These are phyloP conservation scores for Xylaria hypoxylon DNA, from an alignment of 2,329 filamentous ascomycete genomes.

Conservation along the genomic window DNA sequence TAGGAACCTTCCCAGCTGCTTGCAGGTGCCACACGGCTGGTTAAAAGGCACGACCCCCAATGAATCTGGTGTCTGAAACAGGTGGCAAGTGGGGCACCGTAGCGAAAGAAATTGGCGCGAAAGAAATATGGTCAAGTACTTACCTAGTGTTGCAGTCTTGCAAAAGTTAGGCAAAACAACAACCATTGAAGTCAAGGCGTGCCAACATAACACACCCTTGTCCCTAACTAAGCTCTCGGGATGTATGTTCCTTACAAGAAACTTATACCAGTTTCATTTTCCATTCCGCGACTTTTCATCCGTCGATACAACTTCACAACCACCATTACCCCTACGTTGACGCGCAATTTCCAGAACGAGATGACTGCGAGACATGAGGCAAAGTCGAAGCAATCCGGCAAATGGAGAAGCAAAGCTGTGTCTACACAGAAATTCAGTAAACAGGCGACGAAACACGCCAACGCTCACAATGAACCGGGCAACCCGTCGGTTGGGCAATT, in stretches of 20 bases:
- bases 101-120: conserved; percentile 2
- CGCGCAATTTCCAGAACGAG: conserved; percentile 23
- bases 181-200: conserved; percentile 20
- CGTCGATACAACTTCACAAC: conserved; percentile 17
- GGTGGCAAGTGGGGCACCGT: conserved; percentile 5
- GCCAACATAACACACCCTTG: conserved; percentile 13
- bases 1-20: too few species aligned
- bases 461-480: conserved; percentile 18
- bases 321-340: conserved; percentile 16
- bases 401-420: conserved; percentile 25
- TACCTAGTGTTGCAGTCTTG: not conserved
- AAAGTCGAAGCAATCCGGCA: conserved; percentile 27
- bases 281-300: conserved; percentile 20
- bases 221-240: conserved; percentile 12
- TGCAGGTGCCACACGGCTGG: not conserved
- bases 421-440: conserved; percentile 17
- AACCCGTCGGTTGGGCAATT: conserved; percentile 7
- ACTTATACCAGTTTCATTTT: conserved; percentile 3
- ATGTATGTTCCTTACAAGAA: conserved; percentile 19
- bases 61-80: not conserved
- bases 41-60: not conserved
- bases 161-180: conserved; percentile 15
- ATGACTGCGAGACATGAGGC: conserved; percentile 20
- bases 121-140: not conserved
- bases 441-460: conserved; percentile 10